Evolutionary conservation across 768 basidiomycete species (phyloP).

Genomic region (Pulveroboletus ravenelii): DNA sequence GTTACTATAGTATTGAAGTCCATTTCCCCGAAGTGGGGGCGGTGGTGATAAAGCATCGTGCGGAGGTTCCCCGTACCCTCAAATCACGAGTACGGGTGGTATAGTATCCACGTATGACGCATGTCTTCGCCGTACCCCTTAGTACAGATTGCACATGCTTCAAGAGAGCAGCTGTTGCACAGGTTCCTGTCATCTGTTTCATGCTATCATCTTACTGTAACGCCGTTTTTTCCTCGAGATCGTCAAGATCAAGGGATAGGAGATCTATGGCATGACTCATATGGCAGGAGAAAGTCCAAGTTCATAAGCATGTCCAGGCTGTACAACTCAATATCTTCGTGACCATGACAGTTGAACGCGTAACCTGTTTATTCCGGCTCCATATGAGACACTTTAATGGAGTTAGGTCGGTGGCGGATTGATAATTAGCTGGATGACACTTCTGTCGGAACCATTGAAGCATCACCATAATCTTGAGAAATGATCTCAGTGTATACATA

Average conservation of each 20-base stretch:
- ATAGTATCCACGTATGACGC: too few species aligned
- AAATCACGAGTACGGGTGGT: background rate
- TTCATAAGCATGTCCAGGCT: background rate
- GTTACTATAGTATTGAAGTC: background rate
- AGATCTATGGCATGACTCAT: background rate
- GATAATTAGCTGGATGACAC: conserved; percentile 56
- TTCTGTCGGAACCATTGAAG: conserved; percentile 65
- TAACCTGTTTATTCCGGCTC: background rate
- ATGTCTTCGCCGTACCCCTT: too few species aligned
- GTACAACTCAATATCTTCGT: too few species aligned
- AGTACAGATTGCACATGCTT: background rate
- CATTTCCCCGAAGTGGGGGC: background rate
- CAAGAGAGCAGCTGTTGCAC: background rate
- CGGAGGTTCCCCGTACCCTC: background rate
- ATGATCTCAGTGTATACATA: background rate
- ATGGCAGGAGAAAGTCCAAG: background rate
- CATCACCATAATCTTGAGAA: conserved; percentile 38
- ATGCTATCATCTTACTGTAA: background rate
- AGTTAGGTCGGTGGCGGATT: background rate
- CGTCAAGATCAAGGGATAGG: background rate
- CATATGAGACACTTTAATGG: background rate
- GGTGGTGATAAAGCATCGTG: background rate
- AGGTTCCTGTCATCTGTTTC: background rate
- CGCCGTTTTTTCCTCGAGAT: background rate
- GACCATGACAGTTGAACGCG: background rate